Conservation (phyloP, 805 yeast genomes). For the Kazachstania kunashirensis region DNA sequence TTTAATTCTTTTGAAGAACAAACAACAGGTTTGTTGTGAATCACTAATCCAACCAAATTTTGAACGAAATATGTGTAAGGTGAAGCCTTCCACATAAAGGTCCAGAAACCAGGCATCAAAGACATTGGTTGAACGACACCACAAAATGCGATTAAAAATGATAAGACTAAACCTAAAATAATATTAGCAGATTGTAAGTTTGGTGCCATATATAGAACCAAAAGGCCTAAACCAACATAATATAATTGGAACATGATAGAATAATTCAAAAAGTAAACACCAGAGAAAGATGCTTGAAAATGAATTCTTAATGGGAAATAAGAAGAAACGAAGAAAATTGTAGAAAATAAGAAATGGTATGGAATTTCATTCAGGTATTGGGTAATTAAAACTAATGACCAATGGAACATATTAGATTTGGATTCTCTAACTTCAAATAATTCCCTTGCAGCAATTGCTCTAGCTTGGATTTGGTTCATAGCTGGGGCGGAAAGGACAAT, state of each 20-base stretch:
- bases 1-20: conserved; percentile 31
- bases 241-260: conserved; percentile 40
- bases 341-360: conserved; percentile 23
- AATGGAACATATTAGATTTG: conserved; percentile 34
- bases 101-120: conserved; percentile 36
- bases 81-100: conserved; percentile 33
- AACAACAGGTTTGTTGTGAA: conserved; percentile 36
- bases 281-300: conserved; percentile 32
- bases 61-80: conserved; percentile 37
- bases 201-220: conserved; percentile 23
- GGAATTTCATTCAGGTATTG: conserved; percentile 32
- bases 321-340: conserved; percentile 29
- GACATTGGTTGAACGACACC: conserved; percentile 32
- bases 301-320: conserved; percentile 34
- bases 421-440: conserved; percentile 35
- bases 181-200: conserved; percentile 25
- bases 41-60: conserved; percentile 40
- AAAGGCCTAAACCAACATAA: conserved; percentile 31
- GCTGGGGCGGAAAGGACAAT: conserved; percentile 34
- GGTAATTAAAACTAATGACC: conserved; percentile 31
- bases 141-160: conserved; percentile 32
- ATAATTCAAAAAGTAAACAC: conserved; percentile 39
- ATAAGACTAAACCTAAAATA: conserved; percentile 13
- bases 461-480: conserved; percentile 33
- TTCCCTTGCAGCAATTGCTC: conserved; percentile 31